Evolutionary conservation across 495 filamentous ascomycete species (phyloP).

Genomic region (Talaromyces stipitatus): DNA sequence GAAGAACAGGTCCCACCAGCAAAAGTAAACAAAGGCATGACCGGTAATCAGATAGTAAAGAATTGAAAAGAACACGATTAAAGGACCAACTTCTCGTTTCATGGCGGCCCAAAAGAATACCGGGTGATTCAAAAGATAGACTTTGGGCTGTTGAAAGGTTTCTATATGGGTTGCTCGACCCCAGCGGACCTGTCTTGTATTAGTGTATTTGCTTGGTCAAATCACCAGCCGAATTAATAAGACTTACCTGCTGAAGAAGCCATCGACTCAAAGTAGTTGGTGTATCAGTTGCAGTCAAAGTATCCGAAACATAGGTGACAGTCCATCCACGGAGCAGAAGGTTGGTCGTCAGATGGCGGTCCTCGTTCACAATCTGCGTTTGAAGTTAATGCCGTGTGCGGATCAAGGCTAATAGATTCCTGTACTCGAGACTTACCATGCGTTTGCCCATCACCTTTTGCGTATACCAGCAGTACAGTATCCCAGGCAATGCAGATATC

Average conservation of each 20-base stretch:
- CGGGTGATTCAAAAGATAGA: constrained; percentile 23
- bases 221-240: too few species aligned
- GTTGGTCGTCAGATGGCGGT: constrained; percentile 26
- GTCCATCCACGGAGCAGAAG: constrained; percentile 26
- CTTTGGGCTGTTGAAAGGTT: constrained; percentile 23
- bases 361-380: constrained; percentile 21
- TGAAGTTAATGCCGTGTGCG: neutral
- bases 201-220: too few species aligned
- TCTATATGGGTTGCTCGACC: constrained; percentile 25
- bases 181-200: constrained; percentile 14
- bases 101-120: constrained; percentile 27
- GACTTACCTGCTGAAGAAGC: constrained; percentile 23
- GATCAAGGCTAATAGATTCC: neutral
- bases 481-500: constrained; percentile 17
- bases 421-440: constrained; percentile 9
- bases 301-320: constrained; percentile 23
- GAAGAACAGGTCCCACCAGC: constrained; percentile 16
- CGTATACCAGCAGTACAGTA: constrained; percentile 24
- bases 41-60: constrained; percentile 23
- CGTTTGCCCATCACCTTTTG: constrained; percentile 22
- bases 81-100: constrained; percentile 20
- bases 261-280: constrained; percentile 23
- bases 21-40: constrained; percentile 19
- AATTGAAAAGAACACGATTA: constrained; percentile 17
- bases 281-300: constrained; percentile 24